Percentiles rank a stretch among this genome's conserved stretches.
Conservation (phyloP, 2,329 filamentous ascomycete species). For the Emergomyces pasteurianus region DNA sequence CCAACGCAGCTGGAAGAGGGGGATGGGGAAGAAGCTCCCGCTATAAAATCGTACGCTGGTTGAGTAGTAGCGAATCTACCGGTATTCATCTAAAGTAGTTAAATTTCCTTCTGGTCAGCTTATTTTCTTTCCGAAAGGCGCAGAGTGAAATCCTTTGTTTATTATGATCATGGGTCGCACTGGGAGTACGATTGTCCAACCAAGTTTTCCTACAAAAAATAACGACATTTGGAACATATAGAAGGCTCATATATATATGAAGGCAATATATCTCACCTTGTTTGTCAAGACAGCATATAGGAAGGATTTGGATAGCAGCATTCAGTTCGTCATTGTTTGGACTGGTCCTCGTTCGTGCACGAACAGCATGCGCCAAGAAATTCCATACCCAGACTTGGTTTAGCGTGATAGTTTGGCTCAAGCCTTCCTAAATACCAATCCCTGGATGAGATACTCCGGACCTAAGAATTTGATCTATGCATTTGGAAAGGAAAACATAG, state of each 20-base stretch:
- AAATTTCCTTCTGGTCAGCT: neutral
- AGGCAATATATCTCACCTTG: neutral
- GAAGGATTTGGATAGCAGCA: neutral
- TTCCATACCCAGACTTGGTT: too few species aligned
- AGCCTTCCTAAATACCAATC: too few species aligned
- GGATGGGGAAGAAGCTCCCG: conserved; percentile 38
- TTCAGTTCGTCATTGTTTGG: neutral
- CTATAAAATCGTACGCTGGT: conserved; percentile 49
- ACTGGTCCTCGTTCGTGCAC: neutral
- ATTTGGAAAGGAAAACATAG: too few species aligned
- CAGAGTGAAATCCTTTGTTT: neutral
- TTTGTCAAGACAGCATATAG: neutral
- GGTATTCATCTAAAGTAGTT: conserved; percentile 22
- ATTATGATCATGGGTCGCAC: neutral
- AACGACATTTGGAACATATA: neutral
- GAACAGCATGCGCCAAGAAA: neutral
- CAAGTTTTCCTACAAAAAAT: neutral
- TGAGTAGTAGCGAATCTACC: conserved; percentile 36
- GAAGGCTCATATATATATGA: neutral
- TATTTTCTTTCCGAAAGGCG: neutral
- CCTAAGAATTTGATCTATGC: too few species aligned
- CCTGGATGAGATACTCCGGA: too few species aligned
- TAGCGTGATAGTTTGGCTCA: too few species aligned
- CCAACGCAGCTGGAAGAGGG: conserved; percentile 10
- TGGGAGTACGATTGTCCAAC: neutral